Percentiles rank a stretch among this genome's conserved stretches.
phyloP scores from a whole-genome alignment of 306 rosid species.

The Aeschynomene evenia region DNA sequence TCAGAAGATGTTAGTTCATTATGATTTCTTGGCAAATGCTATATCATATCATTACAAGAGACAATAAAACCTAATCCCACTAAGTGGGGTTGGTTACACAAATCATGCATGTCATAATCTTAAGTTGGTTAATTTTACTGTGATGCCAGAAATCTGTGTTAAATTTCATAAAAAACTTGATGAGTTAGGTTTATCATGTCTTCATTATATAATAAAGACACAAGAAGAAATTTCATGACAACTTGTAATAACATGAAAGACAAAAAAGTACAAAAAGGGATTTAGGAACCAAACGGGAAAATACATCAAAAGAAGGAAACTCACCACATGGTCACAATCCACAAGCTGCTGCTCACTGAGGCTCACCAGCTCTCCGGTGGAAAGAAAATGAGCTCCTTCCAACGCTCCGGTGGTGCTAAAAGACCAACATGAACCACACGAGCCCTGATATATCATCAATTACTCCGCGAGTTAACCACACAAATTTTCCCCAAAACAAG shows the following conservation, averaged over 20 bases:
- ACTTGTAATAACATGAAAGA: not conserved
- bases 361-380: conserved; percentile 67
- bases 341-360: conserved; percentile 97
- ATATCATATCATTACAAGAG: not conserved
- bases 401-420: conserved; percentile 88
- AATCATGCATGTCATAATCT: too few relatives aligned
- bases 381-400: conserved; percentile 82
- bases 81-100: too few relatives aligned
- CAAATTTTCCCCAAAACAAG: not conserved
- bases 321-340: conserved; percentile 95
- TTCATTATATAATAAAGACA: too few relatives aligned
- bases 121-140: not conserved
- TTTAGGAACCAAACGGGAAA: not conserved
- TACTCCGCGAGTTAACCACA: not conserved
- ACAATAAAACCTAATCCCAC: too few relatives aligned
- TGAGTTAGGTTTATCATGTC: too few relatives aligned
- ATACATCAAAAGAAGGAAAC: conserved; percentile 34
- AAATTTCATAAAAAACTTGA: not conserved
- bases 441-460: conserved; percentile 49
- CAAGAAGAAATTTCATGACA: not conserved
- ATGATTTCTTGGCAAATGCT: not conserved
- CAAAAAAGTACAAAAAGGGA: not conserved
- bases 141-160: not conserved
- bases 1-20: not conserved
- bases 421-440: conserved; percentile 97